A percentile compares a stretch with the other conserved stretches of the same genome.
These are phyloP conservation scores for Dipodascopsis tothii DNA, from an alignment of 805 yeast genomes.

Conservation along the genomic window DNA sequence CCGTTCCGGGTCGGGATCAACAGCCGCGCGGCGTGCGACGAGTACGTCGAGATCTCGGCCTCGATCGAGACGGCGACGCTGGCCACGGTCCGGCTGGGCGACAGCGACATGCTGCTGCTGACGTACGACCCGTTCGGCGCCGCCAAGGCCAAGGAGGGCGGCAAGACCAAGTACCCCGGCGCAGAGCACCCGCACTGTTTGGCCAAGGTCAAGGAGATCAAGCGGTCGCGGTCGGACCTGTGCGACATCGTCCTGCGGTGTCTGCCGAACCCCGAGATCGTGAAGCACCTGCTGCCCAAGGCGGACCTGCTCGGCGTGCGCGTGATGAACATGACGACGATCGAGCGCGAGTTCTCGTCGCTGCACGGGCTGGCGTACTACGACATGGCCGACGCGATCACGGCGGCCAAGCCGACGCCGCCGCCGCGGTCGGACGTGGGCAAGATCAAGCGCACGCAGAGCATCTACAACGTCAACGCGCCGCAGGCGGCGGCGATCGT, in stretches of 20 bases:
- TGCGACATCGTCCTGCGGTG: conserved; percentile 72
- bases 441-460: conserved; percentile 40
- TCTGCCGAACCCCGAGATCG: conserved; percentile 40
- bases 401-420: conserved; percentile 55
- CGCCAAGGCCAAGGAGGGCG: conserved; percentile 4
- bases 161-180: conserved; percentile 17
- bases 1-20: conserved; percentile 70
- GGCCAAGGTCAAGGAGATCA: conserved; percentile 72
- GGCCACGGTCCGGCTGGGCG: conserved; percentile 51
- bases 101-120: conserved; percentile 67
- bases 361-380: conserved; percentile 75
- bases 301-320: conserved; percentile 58
- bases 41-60: conserved; percentile 79
- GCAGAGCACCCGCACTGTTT: conserved; percentile 45
- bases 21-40: conserved; percentile 72
- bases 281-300: conserved; percentile 54
- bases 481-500: conserved; percentile 90
- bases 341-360: conserved; percentile 87
- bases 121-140: conserved; percentile 43
- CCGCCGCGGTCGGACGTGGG: conserved; percentile 32
- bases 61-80: conserved; percentile 51
- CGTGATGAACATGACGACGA: conserved; percentile 80
- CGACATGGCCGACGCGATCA: conserved; percentile 60
- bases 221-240: conserved; percentile 54
- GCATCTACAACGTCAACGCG: conserved; percentile 56